A percentile compares a stretch with the other conserved stretches of the same genome.
Conservation (phyloP, 2,329 filamentous ascomycete genomes). For the Apiospora marii region DNA sequence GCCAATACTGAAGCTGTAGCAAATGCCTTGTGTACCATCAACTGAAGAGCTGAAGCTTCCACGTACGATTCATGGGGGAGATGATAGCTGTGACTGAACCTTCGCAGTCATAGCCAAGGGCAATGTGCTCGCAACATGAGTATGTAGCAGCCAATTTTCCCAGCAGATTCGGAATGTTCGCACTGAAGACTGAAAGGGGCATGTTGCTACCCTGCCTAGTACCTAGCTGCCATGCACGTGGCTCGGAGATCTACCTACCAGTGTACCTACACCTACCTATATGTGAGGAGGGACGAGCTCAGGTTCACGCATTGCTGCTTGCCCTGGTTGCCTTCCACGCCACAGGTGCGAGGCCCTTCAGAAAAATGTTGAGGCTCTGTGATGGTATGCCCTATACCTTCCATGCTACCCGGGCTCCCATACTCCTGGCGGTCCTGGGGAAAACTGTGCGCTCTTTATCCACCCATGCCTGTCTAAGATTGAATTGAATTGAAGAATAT, state of each 20-base stretch:
- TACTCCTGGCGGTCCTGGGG: background rate
- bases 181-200: background rate
- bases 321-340: background rate
- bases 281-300: background rate
- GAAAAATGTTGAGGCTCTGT: conserved; percentile 12
- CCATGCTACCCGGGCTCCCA: background rate
- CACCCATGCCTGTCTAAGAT: conserved; percentile 6
- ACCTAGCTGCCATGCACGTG: conserved; percentile 5
- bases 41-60: background rate
- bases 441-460: conserved; percentile 10
- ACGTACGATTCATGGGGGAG: background rate
- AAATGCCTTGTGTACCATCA: background rate
- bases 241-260: background rate
- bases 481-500: background rate
- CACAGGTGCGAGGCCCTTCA: background rate
- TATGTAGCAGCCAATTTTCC: background rate
- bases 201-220: background rate
- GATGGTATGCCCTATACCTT: background rate
- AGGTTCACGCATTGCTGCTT: background rate
- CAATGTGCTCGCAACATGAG: background rate
- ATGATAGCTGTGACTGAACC: background rate
- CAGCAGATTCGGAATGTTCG: background rate
- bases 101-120: background rate
- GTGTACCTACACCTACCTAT: background rate
- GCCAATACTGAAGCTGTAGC: background rate